Conservation (phyloP, 2,329 filamentous ascomycete species). For the Colletotrichum tamarilloi region DNA sequence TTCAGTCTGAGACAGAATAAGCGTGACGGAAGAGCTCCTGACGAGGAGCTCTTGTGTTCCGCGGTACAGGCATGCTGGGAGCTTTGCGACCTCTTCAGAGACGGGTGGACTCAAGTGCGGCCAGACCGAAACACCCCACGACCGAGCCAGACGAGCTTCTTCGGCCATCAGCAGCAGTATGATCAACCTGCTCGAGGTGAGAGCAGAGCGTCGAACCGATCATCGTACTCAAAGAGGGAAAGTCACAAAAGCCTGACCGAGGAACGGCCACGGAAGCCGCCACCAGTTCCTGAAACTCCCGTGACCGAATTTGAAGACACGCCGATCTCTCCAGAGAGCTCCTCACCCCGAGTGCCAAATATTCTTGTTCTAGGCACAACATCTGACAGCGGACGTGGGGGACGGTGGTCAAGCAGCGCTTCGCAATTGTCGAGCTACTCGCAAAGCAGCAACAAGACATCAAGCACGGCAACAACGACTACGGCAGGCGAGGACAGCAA, state of each 20-base stretch:
- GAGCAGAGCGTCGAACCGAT: constrained; percentile 62
- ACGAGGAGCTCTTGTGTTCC: constrained; percentile 87
- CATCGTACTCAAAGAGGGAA: constrained; percentile 64
- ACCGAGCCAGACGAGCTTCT: constrained; percentile 81
- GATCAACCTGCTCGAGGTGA: constrained; percentile 61
- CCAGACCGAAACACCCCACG: constrained; percentile 88
- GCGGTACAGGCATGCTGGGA: constrained; percentile 96
- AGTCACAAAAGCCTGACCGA: constrained; percentile 62
- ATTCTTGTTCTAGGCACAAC: constrained; percentile 86
- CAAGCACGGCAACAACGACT: constrained; percentile 78
- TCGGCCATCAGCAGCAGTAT: constrained; percentile 55
- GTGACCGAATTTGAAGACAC: constrained; percentile 97
- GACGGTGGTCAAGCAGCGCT: constrained; percentile 84
- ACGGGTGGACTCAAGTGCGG: constrained; percentile 89
- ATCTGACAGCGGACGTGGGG: constrained; percentile 67
- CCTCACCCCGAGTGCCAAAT: constrained; percentile 81
- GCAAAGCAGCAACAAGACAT: constrained; percentile 72
- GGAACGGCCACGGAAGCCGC: constrained; percentile 60
- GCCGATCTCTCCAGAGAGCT: constrained; percentile 82
- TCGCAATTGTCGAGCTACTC: constrained; percentile 85
- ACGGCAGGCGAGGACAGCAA: constrained; percentile 79
- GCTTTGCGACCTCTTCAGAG: constrained; percentile 90
- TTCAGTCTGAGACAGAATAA: constrained; percentile 89
- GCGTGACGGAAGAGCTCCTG: constrained; percentile 76
- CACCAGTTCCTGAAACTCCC: constrained; percentile 82